A percentile compares a stretch with the other conserved stretches of the same genome.
Conservation (phyloP, 2,329 filamentous ascomycete species). For the Aspergillus tubingensis region DNA sequence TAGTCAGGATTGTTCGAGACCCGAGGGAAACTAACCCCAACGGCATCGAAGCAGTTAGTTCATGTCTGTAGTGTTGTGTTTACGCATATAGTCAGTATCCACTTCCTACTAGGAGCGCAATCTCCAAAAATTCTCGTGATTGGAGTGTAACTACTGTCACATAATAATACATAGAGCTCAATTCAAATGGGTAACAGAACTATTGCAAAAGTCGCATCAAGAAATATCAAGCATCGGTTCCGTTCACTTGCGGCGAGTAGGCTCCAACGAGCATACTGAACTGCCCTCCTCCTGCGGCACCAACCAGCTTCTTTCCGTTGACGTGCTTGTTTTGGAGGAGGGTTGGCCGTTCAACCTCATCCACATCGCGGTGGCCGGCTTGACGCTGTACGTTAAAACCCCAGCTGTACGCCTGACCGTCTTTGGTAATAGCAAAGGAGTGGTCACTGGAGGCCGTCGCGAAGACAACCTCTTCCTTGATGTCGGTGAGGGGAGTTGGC, state of each 20-base stretch:
- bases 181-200: background rate
- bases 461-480: slow-evolving; percentile 8
- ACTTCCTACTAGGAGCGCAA: background rate
- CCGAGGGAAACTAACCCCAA: background rate
- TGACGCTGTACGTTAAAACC: slow-evolving; percentile 80
- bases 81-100: background rate
- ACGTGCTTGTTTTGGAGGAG: slow-evolving; percentile 71
- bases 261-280: slow-evolving; percentile 44
- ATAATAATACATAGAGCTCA: slow-evolving; percentile 1
- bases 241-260: slow-evolving; percentile 9
- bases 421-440: slow-evolving; percentile 68
- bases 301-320: slow-evolving; percentile 67
- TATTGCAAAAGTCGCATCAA: background rate
- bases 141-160: background rate
- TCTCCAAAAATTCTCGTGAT: background rate
- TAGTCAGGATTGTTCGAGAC: background rate
- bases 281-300: slow-evolving; percentile 74
- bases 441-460: slow-evolving; percentile 55
- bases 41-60: background rate
- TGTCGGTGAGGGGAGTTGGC: slow-evolving; percentile 9
- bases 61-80: background rate
- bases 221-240: background rate
- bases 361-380: slow-evolving; percentile 52
- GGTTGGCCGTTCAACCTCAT: slow-evolving; percentile 69
- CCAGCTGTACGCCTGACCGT: slow-evolving; percentile 72